These are phyloP conservation scores for Sporothrix dimorphospora DNA, from an alignment of 2,329 filamentous ascomycete genomes.

Conservation along the genomic window DNA sequence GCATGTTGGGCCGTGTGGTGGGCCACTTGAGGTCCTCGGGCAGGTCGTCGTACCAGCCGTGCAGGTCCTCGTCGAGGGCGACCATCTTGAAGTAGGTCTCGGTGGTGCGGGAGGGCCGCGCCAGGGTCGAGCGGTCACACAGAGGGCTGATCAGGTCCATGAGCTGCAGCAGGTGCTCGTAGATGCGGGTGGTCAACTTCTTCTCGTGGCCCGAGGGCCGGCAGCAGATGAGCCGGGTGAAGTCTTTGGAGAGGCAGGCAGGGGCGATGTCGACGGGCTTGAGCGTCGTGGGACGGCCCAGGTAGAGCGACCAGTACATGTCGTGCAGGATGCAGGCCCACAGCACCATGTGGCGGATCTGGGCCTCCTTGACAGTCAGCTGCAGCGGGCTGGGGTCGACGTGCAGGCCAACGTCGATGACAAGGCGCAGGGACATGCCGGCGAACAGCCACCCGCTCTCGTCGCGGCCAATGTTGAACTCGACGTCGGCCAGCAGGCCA, in stretches of 20 bases:
- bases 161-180: conserved; percentile 28
- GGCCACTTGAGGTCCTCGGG: conserved; percentile 37
- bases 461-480: conserved; percentile 30
- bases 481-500: conserved; percentile 29
- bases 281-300: conserved; percentile 31
- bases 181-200: conserved; percentile 24
- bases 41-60: conserved; percentile 27
- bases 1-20: conserved; percentile 37
- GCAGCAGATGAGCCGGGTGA: conserved; percentile 8
- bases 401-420: conserved; percentile 31
- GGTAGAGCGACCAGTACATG: conserved; percentile 32
- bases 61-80: conserved; percentile 29
- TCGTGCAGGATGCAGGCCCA: conserved; percentile 32
- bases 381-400: conserved; percentile 23
- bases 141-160: conserved; percentile 29
- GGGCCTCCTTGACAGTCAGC: conserved; percentile 26
- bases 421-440: conserved; percentile 30
- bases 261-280: conserved; percentile 31
- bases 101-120: not conserved
- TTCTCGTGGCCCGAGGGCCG: not conserved
- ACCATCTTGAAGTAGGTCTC: conserved; percentile 18
- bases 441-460: conserved; percentile 32
- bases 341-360: conserved; percentile 30
- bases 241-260: conserved; percentile 28
- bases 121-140: conserved; percentile 17